Conservation (phyloP, 441 rosid species). For the Gossypium aridum region DNA sequence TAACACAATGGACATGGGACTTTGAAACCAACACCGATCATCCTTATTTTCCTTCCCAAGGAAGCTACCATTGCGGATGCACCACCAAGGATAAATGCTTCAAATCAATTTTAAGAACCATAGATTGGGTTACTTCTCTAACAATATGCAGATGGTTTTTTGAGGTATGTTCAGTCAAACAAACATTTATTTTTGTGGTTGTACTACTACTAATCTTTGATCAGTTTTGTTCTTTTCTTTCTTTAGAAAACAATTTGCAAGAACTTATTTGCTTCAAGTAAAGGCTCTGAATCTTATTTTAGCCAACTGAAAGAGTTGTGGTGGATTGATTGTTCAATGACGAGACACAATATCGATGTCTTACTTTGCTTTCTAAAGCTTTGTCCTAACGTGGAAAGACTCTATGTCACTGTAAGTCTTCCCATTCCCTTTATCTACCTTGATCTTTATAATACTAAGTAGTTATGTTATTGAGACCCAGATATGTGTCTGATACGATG, state of each 20-base stretch:
- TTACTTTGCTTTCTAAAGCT: not conserved
- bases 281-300: not conserved
- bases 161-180: not conserved
- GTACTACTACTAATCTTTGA: not conserved
- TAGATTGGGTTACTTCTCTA: not conserved
- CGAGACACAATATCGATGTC: not conserved
- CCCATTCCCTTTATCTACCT: not conserved
- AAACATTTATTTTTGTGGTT: not conserved
- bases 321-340: conserved; percentile 9
- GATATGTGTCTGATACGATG: not conserved
- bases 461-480: too few species aligned
- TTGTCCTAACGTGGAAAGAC: not conserved
- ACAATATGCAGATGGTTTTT: not conserved
- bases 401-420: not conserved
- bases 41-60: not conserved
- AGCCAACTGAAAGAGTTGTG: not conserved
- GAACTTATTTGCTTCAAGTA: not conserved
- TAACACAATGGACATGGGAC: not conserved
- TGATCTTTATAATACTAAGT: not conserved
- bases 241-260: not conserved
- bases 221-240: not conserved
- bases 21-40: not conserved
- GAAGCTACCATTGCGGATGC: not conserved
- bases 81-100: not conserved
- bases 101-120: not conserved